Base-by-base conservation (phyloP, 1,284 basidiomycete genomes). In the Gomphus bonarii region DNA sequence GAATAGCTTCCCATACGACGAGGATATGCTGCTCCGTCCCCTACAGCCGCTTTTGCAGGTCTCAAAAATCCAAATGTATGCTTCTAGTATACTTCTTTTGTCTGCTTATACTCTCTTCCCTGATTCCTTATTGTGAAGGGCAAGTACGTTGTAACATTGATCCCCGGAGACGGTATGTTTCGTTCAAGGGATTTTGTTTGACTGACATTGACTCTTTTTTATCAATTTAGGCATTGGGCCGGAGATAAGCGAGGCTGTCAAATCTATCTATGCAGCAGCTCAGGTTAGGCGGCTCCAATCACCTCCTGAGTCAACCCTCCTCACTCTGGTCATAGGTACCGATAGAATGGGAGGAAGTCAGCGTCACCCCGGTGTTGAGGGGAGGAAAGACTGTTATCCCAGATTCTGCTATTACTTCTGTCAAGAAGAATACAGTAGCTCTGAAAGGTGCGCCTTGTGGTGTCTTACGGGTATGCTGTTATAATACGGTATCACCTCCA, bases 341-440 rank as follows among this genome's bases (percentile, higher is more conserved):
- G 54, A 95, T 97, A 66, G 80, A 91, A 73, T 99, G 97, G 97
- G 97, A 99, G 73, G 95, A 99, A 75, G 95, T 97, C 69, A 91
- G 88, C 68, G 97, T 99, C 57, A 89, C 92, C 18, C 97, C 97
- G 18, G 83, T 97, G 61, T 77, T 97, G 65, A 92, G 92, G 71
- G 86, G 87, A 63, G 97, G 97, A 58, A 97, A 97, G 80, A 97
- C 94, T 60, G 91, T 91, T 62, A 99, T 99, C 68, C 97, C 97
- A 50, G 92, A 97, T 61, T 75, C 75, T 58, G 94, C 95, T 49
- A 94, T 99, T 64, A 80, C 80, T 62, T 94, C 90, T 28, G 89
- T 99, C 66, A 95, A 89, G 78, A 91, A 88, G 76, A 99, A 98
- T 76, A 98, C 95, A 33, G 91, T 99, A 61, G 97, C 95, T 20